Evolutionary conservation across 2,329 filamentous ascomycete genomes (phyloP).

Genomic region (Ophidiomyces ophidiicola): DNA sequence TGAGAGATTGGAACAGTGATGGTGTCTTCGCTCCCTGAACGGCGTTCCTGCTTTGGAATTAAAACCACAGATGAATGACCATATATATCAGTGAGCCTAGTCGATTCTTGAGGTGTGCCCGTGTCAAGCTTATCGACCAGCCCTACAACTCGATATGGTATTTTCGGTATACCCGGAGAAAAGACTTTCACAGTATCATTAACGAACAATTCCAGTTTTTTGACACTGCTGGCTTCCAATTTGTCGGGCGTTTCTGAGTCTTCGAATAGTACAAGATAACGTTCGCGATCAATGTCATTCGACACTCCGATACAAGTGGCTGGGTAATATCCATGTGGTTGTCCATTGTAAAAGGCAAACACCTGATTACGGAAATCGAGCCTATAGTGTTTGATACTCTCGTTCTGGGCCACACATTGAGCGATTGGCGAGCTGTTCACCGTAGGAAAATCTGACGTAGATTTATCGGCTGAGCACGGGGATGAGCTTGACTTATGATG

Average conservation of each 20-base stretch:
- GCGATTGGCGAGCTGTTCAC: neutral
- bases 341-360: slow-evolving; percentile 46
- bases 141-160: slow-evolving; percentile 33
- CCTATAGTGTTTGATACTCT: neutral
- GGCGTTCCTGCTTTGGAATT: slow-evolving; percentile 25
- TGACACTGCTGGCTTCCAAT: slow-evolving; percentile 30
- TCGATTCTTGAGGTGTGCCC: slow-evolving; percentile 16
- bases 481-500: slow-evolving; percentile 12
- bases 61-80: slow-evolving; percentile 33
- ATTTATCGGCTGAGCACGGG: slow-evolving; percentile 5
- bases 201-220: slow-evolving; percentile 34
- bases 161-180: slow-evolving; percentile 31
- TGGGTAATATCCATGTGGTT: slow-evolving; percentile 46
- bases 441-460: slow-evolving; percentile 6
- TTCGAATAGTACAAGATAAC: slow-evolving; percentile 37
- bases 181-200: slow-evolving; percentile 39
- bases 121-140: slow-evolving; percentile 27
- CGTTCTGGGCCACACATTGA: neutral
- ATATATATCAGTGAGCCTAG: slow-evolving; percentile 32
- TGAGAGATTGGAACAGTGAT: slow-evolving; percentile 34
- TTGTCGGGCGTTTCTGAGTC: slow-evolving; percentile 31
- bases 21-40: slow-evolving; percentile 15
- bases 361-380: slow-evolving; percentile 40
- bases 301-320: slow-evolving; percentile 44
- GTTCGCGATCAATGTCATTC: slow-evolving; percentile 27